Conservation (phyloP, 495 filamentous ascomycete genomes). For the Cercophora samala region DNA sequence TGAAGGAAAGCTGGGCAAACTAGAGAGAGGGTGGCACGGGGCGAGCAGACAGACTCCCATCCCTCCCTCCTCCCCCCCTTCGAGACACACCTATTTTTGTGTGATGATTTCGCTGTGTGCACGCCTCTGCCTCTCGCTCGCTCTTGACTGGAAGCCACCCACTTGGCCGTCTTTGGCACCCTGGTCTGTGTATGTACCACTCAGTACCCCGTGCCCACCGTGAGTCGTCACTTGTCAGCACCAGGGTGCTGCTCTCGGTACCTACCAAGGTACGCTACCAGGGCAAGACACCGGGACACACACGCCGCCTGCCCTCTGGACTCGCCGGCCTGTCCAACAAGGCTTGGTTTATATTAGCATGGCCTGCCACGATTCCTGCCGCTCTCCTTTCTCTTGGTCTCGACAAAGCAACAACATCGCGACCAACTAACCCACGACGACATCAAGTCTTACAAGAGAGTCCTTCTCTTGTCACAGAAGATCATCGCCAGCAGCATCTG, state of each 20-base stretch:
- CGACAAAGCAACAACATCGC: constrained; percentile 46
- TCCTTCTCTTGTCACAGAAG: constrained; percentile 52
- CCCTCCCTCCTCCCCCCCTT: too few relatives aligned
- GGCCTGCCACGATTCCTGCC: constrained; percentile 23
- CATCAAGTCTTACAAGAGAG: constrained; percentile 41
- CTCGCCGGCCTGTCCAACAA: background rate
- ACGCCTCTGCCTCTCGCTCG: too few relatives aligned
- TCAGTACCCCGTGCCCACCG: background rate
- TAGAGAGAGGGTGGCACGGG: background rate
- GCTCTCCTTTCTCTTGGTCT: constrained; percentile 33
- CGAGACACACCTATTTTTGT: too few relatives aligned
- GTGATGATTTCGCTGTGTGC: too few relatives aligned
- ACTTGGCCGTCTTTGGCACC: background rate
- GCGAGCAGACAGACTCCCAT: too few relatives aligned
- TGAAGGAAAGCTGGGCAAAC: background rate
- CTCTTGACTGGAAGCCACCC: background rate
- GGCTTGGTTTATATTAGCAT: constrained; percentile 25
- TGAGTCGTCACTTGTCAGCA: constrained; percentile 6
- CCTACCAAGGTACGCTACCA: constrained; percentile 10
- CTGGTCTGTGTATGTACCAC: background rate
- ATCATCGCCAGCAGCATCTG: constrained; percentile 40
- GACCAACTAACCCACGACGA: constrained; percentile 37
- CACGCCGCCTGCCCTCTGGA: background rate
- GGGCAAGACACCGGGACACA: background rate
- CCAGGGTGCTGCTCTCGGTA: constrained; percentile 8